phyloP scores from a whole-genome alignment of 805 yeast species.

The Barnettozyma vustinii region DNA sequence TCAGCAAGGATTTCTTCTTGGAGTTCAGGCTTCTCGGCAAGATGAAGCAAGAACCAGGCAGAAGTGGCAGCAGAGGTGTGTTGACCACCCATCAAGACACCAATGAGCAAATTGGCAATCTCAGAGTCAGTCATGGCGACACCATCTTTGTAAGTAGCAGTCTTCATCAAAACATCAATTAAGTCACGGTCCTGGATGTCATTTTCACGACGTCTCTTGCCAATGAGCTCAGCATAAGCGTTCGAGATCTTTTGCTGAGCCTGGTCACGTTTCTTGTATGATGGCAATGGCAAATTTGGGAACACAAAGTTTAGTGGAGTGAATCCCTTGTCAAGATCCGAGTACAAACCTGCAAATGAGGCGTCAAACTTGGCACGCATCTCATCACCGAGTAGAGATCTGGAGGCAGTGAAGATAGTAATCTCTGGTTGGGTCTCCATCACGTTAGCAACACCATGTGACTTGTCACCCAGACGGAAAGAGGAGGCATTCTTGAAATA shows the following conservation, averaged over 20 bases:
- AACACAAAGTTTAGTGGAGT: conserved; percentile 94
- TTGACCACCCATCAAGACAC: conserved; percentile 98
- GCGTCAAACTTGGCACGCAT: conserved; percentile 78
- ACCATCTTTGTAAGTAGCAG: conserved; percentile 89
- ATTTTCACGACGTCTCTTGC: conserved; percentile 64
- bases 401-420: conserved; percentile 93
- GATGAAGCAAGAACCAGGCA: conserved; percentile 88
- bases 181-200: conserved; percentile 84
- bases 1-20: conserved; percentile 80
- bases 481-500: conserved; percentile 53
- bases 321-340: conserved; percentile 95
- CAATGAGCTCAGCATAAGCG: conserved; percentile 77
- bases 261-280: conserved; percentile 75
- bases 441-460: conserved; percentile 55
- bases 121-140: conserved; percentile 90
- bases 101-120: conserved; percentile 89
- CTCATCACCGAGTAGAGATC: conserved; percentile 87
- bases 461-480: conserved; percentile 37
- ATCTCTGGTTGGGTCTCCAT: conserved; percentile 88
- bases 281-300: conserved; percentile 87
- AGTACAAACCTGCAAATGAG: conserved; percentile 77
- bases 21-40: conserved; percentile 80
- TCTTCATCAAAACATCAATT: conserved; percentile 79
- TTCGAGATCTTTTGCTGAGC: conserved; percentile 80
- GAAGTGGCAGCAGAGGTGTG: conserved; percentile 96